A percentile compares a stretch with the other conserved stretches of the same genome.
Evolutionary conservation across 352 stramenopile genomes (phyloP).

Genomic region (Phytophthora hibernalis): DNA sequence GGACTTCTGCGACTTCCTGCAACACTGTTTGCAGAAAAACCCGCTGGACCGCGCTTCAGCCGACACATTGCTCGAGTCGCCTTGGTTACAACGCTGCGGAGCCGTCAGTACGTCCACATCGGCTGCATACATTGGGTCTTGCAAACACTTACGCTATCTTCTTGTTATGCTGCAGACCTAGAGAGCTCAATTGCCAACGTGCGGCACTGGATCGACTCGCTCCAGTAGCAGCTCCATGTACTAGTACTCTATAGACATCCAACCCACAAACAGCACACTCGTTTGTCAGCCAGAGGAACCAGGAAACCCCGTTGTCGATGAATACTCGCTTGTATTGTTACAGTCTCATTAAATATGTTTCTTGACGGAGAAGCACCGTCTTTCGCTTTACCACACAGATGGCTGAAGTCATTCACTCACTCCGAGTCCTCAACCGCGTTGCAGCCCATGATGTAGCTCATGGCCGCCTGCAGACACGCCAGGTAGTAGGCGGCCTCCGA

Average conservation of each 20-base stretch:
- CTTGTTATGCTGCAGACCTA: conserved; percentile 21
- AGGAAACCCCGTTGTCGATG: conserved; percentile 23
- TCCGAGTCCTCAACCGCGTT: conserved; percentile 22
- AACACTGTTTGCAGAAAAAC: conserved; percentile 71
- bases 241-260: conserved; percentile 16
- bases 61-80: conserved; percentile 70
- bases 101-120: conserved; percentile 61
- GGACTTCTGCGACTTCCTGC: conserved; percentile 79
- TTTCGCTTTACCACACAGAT: conserved; percentile 30
- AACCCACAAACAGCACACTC: conserved; percentile 15
- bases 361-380: conserved; percentile 23
- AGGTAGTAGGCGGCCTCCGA: conserved; percentile 87
- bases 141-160: conserved; percentile 27
- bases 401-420: conserved; percentile 12
- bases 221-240: conserved; percentile 60
- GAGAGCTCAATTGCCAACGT: conserved; percentile 57
- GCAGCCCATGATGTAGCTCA: conserved; percentile 80
- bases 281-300: neutral
- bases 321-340: conserved; percentile 43
- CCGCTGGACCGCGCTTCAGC: conserved; percentile 67
- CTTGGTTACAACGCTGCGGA: conserved; percentile 73
- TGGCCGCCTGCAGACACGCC: conserved; percentile 77
- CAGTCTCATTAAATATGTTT: conserved; percentile 42
- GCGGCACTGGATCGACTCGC: conserved; percentile 73
- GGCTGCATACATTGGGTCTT: conserved; percentile 27